Conservation (phyloP, 1,284 basidiomycete genomes). For the Tylopilus sp. region DNA sequence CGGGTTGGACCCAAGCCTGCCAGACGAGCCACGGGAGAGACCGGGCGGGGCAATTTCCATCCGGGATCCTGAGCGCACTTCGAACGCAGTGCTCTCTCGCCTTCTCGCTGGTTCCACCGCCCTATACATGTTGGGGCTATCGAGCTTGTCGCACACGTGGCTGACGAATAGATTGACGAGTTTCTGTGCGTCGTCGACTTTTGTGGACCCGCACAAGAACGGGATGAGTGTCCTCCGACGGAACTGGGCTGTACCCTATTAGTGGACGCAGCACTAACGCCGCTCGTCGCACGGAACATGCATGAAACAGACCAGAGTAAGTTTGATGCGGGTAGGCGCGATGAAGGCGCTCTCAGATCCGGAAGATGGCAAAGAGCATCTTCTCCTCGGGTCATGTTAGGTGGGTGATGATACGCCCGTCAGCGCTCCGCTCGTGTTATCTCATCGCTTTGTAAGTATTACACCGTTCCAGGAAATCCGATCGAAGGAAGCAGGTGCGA, state of each 20-base stretch:
- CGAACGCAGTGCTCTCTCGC: neutral
- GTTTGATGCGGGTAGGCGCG: constrained; percentile 10
- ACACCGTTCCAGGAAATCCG: neutral
- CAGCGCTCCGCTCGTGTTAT: neutral
- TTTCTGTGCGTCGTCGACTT: constrained; percentile 23
- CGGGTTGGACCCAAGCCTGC: constrained; percentile 26
- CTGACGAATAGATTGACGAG: constrained; percentile 27
- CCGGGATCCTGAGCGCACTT: neutral
- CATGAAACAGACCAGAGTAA: constrained; percentile 4
- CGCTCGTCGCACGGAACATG: neutral
- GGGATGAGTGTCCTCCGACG: constrained; percentile 4
- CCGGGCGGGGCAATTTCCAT: neutral
- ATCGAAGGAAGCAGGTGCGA: neutral
- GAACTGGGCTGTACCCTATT: constrained; percentile 17
- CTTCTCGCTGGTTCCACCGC: constrained; percentile 14
- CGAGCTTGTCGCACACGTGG: constrained; percentile 13
- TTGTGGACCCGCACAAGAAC: constrained; percentile 18
- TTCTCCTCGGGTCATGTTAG: neutral
- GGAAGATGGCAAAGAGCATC: too few species aligned
- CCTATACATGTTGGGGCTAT: constrained; percentile 20
- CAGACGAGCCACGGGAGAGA: constrained; percentile 15
- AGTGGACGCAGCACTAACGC: too few species aligned
- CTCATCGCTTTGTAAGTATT: neutral
- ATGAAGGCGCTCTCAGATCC: too few species aligned
- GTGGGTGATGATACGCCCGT: neutral